phyloP scores from a whole-genome alignment of 805 yeast species.

The Danielia oregonensis region DNA sequence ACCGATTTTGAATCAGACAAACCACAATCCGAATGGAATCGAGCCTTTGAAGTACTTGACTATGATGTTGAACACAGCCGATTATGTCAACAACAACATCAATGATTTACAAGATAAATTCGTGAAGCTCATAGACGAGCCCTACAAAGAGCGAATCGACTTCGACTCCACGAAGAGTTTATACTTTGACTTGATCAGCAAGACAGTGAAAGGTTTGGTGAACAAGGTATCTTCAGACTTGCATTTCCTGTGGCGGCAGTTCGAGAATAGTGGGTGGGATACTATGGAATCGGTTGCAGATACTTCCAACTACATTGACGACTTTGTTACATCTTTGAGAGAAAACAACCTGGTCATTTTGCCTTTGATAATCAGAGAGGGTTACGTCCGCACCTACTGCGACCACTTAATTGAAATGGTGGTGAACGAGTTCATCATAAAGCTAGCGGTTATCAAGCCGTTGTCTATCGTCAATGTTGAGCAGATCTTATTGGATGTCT shows the following conservation, averaged over 20 bases:
- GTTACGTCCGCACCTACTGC: slow-evolving; percentile 68
- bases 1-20: slow-evolving; percentile 29
- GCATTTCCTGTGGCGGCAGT: slow-evolving; percentile 77
- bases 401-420: slow-evolving; percentile 72
- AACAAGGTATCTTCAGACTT: slow-evolving; percentile 57
- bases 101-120: slow-evolving; percentile 68
- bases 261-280: slow-evolving; percentile 72
- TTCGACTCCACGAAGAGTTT: slow-evolving; percentile 56
- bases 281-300: slow-evolving; percentile 61
- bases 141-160: slow-evolving; percentile 36
- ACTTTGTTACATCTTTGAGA: slow-evolving; percentile 46
- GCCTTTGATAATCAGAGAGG: slow-evolving; percentile 60
- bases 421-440: slow-evolving; percentile 51
- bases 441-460: slow-evolving; percentile 62
- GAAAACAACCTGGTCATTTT: slow-evolving; percentile 47
- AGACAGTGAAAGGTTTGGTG: slow-evolving; percentile 53
- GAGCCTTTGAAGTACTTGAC: slow-evolving; percentile 69
- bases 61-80: slow-evolving; percentile 80
- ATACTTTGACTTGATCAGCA: slow-evolving; percentile 56
- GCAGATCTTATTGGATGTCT: slow-evolving; percentile 73
- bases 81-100: slow-evolving; percentile 77
- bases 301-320: slow-evolving; percentile 65
- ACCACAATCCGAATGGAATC: slow-evolving; percentile 27
- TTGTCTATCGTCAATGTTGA: slow-evolving; percentile 55
- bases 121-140: slow-evolving; percentile 36